A percentile compares a stretch with the other conserved stretches of the same genome.
These are phyloP conservation scores for Cyberlindnera suaveolens DNA, from an alignment of 805 yeast species.

Conservation along the genomic window DNA sequence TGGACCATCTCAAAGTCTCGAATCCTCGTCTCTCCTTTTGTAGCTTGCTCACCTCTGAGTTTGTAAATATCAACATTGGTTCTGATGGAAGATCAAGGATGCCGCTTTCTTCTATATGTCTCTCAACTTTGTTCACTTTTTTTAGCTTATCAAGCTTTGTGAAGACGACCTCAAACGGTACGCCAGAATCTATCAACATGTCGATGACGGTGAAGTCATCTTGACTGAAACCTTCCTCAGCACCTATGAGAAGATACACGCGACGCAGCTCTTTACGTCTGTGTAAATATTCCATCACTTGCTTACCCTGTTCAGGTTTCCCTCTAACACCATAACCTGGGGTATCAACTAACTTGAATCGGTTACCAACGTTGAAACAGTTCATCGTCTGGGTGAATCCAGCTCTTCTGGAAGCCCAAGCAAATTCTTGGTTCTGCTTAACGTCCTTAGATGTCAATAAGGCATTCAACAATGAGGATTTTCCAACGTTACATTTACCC, in stretches of 20 bases:
- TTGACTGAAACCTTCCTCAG: constrained; percentile 50
- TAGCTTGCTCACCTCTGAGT: constrained; percentile 34
- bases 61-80: constrained; percentile 43
- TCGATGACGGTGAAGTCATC: constrained; percentile 51
- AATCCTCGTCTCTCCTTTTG: constrained; percentile 43
- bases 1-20: constrained; percentile 42
- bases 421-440: constrained; percentile 31
- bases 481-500: constrained; percentile 85
- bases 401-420: constrained; percentile 48
- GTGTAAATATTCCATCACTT: constrained; percentile 56
- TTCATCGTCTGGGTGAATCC: constrained; percentile 60
- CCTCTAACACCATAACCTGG: constrained; percentile 90
- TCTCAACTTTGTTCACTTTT: constrained; percentile 31
- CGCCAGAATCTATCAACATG: constrained; percentile 45
- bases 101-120: constrained; percentile 31
- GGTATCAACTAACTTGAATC: constrained; percentile 66
- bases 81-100: constrained; percentile 36
- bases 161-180: constrained; percentile 67
- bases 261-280: constrained; percentile 47
- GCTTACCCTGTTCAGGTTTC: constrained; percentile 57
- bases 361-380: constrained; percentile 60
- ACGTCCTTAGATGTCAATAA: constrained; percentile 37
- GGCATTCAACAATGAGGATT: constrained; percentile 68
- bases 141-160: constrained; percentile 67
- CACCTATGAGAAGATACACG: constrained; percentile 57